Conservation (phyloP, 768 basidiomycete genomes). For the Xerocomus spinulosus region DNA sequence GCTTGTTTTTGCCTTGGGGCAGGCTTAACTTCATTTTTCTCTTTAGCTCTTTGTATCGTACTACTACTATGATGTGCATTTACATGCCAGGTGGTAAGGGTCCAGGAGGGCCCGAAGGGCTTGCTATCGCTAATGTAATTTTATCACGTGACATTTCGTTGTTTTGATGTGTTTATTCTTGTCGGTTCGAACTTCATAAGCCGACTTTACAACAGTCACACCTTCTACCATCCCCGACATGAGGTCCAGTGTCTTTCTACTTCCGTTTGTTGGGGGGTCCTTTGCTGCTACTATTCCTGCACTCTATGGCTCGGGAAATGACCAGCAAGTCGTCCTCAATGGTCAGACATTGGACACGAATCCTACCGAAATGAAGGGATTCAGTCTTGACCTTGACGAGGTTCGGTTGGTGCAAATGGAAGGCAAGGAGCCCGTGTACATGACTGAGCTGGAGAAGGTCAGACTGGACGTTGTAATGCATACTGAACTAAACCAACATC, state of each 20-base stretch:
- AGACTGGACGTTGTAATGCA: neutral
- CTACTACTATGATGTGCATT: no score
- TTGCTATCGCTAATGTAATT: no score
- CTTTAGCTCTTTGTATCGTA: no score
- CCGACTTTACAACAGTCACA: neutral
- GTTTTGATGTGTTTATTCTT: constrained; percentile 10
- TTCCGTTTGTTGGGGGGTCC: constrained; percentile 17
- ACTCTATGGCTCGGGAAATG: constrained; percentile 1
- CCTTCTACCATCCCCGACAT: neutral
- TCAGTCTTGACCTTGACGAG: constrained; percentile 67
- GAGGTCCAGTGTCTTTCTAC: constrained; percentile 13
- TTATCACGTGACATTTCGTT: neutral
- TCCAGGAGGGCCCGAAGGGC: no score
- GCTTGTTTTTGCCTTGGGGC: no score
- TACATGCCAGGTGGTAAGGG: no score
- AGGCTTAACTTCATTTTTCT: no score
- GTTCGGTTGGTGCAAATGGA: constrained; percentile 73
- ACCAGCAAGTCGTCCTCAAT: constrained; percentile 23
- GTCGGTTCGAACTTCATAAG: constrained; percentile 2
- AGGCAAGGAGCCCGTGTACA: constrained; percentile 66
- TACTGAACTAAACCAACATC: neutral
- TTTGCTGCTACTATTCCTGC: constrained; percentile 18
- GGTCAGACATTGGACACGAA: constrained; percentile 24
- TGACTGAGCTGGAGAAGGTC: constrained; percentile 90
- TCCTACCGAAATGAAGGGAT: constrained; percentile 38